phyloP scores from a whole-genome alignment of 163 green algal genomes.

The Trebouxiophyceae sp. region DNA sequence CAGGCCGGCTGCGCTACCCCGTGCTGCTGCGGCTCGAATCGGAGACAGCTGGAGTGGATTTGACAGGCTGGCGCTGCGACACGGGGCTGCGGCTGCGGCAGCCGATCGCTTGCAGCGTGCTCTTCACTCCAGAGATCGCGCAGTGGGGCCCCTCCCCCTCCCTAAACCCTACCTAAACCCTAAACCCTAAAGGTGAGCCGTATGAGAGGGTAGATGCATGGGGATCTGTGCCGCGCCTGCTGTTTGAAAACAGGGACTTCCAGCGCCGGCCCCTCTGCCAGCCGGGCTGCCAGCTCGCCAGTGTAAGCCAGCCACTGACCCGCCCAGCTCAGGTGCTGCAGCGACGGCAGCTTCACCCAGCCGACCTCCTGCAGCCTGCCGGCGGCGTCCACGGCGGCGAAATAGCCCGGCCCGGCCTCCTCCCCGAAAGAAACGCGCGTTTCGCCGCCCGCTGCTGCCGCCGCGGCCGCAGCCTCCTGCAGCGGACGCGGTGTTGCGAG shows the following conservation, averaged over 20 bases:
- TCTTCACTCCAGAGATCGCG: background rate
- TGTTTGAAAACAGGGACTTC: conserved; percentile 29
- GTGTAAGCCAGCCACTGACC: conserved; percentile 14
- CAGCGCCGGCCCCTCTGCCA: conserved; percentile 9
- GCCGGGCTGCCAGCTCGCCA: conserved; percentile 3
- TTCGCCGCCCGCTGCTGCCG: too few species aligned
- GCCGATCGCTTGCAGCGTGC: background rate
- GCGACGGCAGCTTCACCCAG: conserved; percentile 31
- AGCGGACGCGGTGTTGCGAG: too few species aligned
- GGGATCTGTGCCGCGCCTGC: too few species aligned
- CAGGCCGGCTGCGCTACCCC: too few species aligned
- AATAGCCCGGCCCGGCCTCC: conserved; percentile 13
- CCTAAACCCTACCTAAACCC: background rate
- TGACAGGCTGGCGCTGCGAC: too few species aligned
- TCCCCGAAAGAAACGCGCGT: too few species aligned
- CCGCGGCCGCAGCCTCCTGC: too few species aligned
- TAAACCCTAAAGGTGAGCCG: too few species aligned
- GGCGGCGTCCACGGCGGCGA: conserved; percentile 17
- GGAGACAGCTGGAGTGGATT: too few species aligned
- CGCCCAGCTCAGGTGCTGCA: conserved; percentile 18
- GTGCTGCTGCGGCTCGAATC: too few species aligned
- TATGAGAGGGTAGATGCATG: too few species aligned
- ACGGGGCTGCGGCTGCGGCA: too few species aligned
- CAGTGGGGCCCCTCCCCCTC: background rate
- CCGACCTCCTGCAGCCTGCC: conserved; percentile 21